Evolutionary conservation across 768 basidiomycete genomes (phyloP).

Genomic region (Crucibulum laeve): DNA sequence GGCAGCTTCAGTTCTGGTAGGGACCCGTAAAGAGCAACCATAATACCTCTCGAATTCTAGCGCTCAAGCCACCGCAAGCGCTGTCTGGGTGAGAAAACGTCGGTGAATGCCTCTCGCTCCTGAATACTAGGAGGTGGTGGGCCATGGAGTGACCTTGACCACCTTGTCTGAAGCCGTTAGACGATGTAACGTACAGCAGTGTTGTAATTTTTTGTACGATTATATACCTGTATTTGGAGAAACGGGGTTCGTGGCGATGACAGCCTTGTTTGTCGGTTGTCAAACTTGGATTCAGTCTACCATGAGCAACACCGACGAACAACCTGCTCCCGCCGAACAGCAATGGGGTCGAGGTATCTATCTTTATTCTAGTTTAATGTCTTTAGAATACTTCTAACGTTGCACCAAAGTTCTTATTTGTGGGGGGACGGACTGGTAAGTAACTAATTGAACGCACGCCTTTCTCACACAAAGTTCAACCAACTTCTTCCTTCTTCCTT

Average conservation of each 20-base stretch:
- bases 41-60: too few species aligned
- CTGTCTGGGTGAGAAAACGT: too few species aligned
- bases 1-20: background rate
- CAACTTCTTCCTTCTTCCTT: constrained; percentile 13
- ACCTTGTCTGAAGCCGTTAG: too few species aligned
- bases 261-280: constrained; percentile 8
- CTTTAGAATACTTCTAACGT: constrained; percentile 14
- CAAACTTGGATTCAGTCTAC: constrained; percentile 11
- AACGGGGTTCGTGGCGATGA: too few species aligned
- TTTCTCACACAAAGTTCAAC: constrained; percentile 22
- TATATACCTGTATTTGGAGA: too few species aligned
- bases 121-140: too few species aligned
- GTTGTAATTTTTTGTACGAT: too few species aligned
- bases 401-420: constrained; percentile 64
- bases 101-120: too few species aligned
- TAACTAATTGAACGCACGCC: constrained; percentile 13
- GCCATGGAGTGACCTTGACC: too few species aligned
- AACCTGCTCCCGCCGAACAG: constrained; percentile 19
- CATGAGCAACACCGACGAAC: constrained; percentile 7
- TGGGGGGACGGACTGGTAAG: constrained; percentile 86
- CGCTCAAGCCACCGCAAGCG: too few species aligned
- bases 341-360: constrained; percentile 41
- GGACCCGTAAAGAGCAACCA: background rate
- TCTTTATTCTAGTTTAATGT: constrained; percentile 8
- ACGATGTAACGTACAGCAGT: too few species aligned